A percentile compares a stretch with the other conserved stretches of the same genome.
Conservation (phyloP, 108 stramenopile genomes). For the Fistulifera pelliculosa region DNA sequence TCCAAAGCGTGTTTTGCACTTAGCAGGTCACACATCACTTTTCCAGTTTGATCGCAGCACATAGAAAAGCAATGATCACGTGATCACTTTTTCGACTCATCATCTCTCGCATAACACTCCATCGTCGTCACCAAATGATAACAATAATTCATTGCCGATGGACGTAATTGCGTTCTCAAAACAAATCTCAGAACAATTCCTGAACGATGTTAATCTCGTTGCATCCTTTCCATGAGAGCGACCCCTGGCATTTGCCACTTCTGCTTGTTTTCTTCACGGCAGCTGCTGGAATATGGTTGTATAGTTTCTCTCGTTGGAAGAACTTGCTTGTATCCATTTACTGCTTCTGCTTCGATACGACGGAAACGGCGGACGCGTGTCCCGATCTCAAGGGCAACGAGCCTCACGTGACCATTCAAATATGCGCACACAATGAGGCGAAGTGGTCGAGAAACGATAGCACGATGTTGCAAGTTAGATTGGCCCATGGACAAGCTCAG, state of each 20-base stretch:
- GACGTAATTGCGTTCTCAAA: too few species aligned
- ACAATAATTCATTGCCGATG: too few species aligned
- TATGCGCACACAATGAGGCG: conserved; percentile 20
- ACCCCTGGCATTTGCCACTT: conserved; percentile 2
- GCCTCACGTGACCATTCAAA: conserved; percentile 26
- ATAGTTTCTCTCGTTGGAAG: neutral
- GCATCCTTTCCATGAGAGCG: neutral
- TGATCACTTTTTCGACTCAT: too few species aligned
- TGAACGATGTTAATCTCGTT: neutral
- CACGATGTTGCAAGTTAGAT: conserved; percentile 11
- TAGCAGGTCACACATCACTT: too few species aligned
- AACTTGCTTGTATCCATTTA: conserved; percentile 1
- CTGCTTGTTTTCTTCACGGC: neutral
- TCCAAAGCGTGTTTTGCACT: too few species aligned
- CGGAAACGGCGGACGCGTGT: neutral
- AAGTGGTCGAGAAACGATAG: conserved; percentile 21
- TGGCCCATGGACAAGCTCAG: conserved; percentile 20
- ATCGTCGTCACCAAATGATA: too few species aligned
- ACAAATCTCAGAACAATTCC: too few species aligned
- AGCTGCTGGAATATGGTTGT: neutral
- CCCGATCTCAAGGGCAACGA: conserved; percentile 3
- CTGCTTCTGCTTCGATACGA: too few species aligned
- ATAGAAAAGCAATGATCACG: too few species aligned
- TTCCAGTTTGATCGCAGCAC: too few species aligned
- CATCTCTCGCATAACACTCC: too few species aligned